Evolutionary conservation across 345 rosid species (phyloP), one percentile per base, ranked within the genome.

Genomic region (Microcos paniculata): DNA sequence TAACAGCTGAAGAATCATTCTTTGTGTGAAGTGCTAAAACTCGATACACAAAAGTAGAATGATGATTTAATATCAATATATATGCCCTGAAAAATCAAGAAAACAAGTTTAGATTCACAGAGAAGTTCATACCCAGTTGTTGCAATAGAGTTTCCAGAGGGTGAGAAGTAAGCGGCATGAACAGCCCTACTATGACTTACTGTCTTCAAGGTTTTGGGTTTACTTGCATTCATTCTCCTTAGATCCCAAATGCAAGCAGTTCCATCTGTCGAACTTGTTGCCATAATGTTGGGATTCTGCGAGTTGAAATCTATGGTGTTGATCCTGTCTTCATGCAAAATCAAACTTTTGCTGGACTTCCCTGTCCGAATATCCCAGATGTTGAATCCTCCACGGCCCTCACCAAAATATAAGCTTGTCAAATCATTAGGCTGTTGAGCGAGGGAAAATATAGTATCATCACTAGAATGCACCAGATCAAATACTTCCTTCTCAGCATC

Each of bases 111-210:
- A 8, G 52, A 15, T 46, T 31, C 14, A 23, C 8, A 26, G 14
- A 57, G 12, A 57, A 58, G 9, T 42, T 19, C 35, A 73, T 80
- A 91, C 99, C 96, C 92, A 68, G 99, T 86, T 4, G 97, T 91
- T 57, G 90, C 97, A 66, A 93, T 88, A 71, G 26, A 84, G 77
- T 70, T 82, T 62, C 97, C 98, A 49, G 91, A 88, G 26, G 98
- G 97, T 48, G 99, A 96, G 86, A 96, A 96, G 76, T 89, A 92
- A 57, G 99, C 98, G 76, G 97, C 87, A 59, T 90, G 85, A 67
- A 93, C 93, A 38, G 90, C 86, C 82, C 78, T 88, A 12, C 70
- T 42, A 80, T 96, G 97, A 30, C 71, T 73, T 1, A 89, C 63
- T 51, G 65, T 82, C 77, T 68, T 76, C 77, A 90, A 76, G 53